Conservation (phyloP, 345 rosid genomes). For the Hirschfeldia incana region DNA sequence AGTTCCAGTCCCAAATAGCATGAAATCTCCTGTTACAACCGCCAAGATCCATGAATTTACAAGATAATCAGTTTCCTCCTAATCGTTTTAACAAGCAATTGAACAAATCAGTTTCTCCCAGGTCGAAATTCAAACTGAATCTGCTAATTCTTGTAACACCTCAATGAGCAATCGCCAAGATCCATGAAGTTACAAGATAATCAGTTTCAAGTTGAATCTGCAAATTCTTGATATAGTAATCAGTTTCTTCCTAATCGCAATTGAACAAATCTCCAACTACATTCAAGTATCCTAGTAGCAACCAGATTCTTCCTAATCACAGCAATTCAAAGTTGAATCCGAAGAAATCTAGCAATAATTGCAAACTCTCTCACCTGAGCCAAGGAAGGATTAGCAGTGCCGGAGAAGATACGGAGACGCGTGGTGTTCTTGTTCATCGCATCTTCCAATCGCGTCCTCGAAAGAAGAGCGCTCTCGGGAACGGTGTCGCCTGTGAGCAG, state of each 20-base stretch:
- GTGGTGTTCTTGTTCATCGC: conserved; percentile 52
- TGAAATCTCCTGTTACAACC: conserved; percentile 67
- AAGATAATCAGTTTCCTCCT: conserved; percentile 4
- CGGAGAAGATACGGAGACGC: conserved; percentile 82
- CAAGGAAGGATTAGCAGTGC: conserved; percentile 91
- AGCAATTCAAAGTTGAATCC: neutral
- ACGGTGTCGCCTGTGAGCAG: conserved; percentile 38
- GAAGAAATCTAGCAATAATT: neutral
- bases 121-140: neutral
- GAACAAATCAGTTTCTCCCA: neutral
- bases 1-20: conserved; percentile 95
- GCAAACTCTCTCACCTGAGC: conserved; percentile 58
- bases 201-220: no score
- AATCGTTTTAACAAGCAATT: neutral
- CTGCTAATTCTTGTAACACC: no score
- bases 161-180: no score
- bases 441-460: conserved; percentile 41
- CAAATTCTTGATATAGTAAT: no score
- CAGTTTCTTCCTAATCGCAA: no score
- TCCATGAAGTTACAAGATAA: no score
- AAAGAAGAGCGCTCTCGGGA: conserved; percentile 43
- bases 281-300: neutral
- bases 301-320: neutral
- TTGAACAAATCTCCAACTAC: neutral
- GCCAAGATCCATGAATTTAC: neutral